phyloP scores from a whole-genome alignment of 2,329 filamentous ascomycete genomes.

The Arthrobotrys musiformis region DNA sequence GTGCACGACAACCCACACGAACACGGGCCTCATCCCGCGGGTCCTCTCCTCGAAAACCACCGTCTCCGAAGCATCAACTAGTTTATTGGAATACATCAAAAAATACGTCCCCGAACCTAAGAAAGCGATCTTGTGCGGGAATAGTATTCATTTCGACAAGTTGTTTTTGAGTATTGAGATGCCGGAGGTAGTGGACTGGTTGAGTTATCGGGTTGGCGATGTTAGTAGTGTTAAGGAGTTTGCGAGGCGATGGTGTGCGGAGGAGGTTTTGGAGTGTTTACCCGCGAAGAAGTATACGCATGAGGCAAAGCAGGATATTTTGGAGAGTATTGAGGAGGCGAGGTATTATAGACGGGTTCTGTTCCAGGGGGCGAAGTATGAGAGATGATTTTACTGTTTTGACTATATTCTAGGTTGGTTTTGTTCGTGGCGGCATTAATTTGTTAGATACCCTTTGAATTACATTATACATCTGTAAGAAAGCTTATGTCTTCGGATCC shows the following conservation, averaged over 20 bases:
- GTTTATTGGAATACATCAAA: slow-evolving; percentile 81
- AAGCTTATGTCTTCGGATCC: neutral
- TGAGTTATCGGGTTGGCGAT: slow-evolving; percentile 92
- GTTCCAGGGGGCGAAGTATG: slow-evolving; percentile 67
- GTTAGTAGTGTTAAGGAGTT: slow-evolving; percentile 94
- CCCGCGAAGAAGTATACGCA: slow-evolving; percentile 81
- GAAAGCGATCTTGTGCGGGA: slow-evolving; percentile 83
- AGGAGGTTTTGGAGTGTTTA: slow-evolving; percentile 70
- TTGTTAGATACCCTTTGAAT: neutral
- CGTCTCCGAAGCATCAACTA: slow-evolving; percentile 75
- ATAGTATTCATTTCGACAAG: slow-evolving; percentile 90
- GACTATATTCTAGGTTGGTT: no score
- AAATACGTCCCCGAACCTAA: slow-evolving; percentile 74
- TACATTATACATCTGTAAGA: neutral
- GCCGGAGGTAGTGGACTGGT: slow-evolving; percentile 75
- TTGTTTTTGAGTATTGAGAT: slow-evolving; percentile 81
- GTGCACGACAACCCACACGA: slow-evolving; percentile 83
- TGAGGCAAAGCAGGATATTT: slow-evolving; percentile 85
- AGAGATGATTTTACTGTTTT: no score
- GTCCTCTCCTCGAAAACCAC: slow-evolving; percentile 79
- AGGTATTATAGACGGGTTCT: slow-evolving; percentile 80
- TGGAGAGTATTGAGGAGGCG: slow-evolving; percentile 95
- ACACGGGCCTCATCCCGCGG: slow-evolving; percentile 81
- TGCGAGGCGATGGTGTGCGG: slow-evolving; percentile 78
- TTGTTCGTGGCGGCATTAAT: neutral